phyloP scores from a whole-genome alignment of 1,139 yeast species.

The Kodamaea ohmeri region DNA sequence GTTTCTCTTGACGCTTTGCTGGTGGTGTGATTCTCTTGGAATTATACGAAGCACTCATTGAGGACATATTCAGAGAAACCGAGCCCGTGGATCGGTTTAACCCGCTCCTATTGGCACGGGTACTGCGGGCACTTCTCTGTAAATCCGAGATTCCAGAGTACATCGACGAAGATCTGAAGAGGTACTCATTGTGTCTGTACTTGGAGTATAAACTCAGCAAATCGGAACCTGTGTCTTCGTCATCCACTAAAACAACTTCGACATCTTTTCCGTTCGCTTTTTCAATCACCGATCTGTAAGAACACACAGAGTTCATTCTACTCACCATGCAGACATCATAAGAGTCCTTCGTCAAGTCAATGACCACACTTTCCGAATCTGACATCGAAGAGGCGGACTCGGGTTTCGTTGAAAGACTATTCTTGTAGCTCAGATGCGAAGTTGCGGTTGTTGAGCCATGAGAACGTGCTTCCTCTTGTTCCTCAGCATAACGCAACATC shows the following conservation, averaged over 20 bases:
- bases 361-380: constrained; percentile 38
- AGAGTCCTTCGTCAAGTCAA: constrained; percentile 44
- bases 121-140: too few relatives aligned
- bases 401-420: constrained; percentile 27
- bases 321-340: constrained; percentile 38
- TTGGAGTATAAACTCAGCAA: constrained; percentile 45
- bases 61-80: constrained; percentile 10
- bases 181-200: constrained; percentile 33
- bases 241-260: constrained; percentile 47
- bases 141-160: not conserved
- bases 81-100: constrained; percentile 6
- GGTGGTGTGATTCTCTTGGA: constrained; percentile 17
- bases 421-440: constrained; percentile 30
- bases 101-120: not conserved
- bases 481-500: constrained; percentile 1
- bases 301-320: constrained; percentile 33
- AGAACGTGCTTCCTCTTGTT: not conserved
- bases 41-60: constrained; percentile 13
- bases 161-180: constrained; percentile 23
- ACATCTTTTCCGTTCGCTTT: constrained; percentile 41
- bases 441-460: constrained; percentile 13
- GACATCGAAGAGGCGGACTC: constrained; percentile 21
- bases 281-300: constrained; percentile 43
- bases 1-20: not conserved
- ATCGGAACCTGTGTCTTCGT: constrained; percentile 34